Evolutionary conservation across 352 stramenopile genomes (phyloP), one percentile per base, ranked within the genome.

Genomic region (Phytophthora ohioensis): DNA sequence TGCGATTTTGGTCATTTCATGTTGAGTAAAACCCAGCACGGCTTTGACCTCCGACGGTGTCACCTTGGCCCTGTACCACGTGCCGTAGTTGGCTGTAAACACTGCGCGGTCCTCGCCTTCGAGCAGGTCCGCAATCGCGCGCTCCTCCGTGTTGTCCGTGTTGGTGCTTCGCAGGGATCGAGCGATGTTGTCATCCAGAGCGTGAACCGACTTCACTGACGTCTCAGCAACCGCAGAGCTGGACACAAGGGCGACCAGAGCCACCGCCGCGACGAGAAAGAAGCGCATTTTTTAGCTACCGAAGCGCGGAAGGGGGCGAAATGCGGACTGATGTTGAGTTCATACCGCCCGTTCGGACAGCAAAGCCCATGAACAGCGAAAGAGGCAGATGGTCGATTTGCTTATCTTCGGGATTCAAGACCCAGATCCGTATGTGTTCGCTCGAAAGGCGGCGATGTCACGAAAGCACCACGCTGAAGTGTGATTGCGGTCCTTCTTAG

Each of bases 311-410:
- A 32, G n/a, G 27, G 12, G 45, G n/a, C 34, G 10, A 65, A 70
- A 39, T 32, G 54, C 11, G 12, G 47, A 68, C 9, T 68, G 60
- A 56, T 61, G 9, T 15, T 15, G 41, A 62, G 10, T 46, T 55
- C 54, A 45, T 13, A 3, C 35, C 47, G 41, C 47, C 15, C 30
- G n/a, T 32, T 47, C 36, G n/a, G 35, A 52, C 43, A 45, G 55
- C 56, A 71, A 42, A 66, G 46, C 46, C 34, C 46, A 51, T 48
- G 55, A 71, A 38, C 27, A 36, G 8, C 34, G 10, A 53, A 32
- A 30, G 39, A 36, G 21, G 21, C 64, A 66, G 64, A 54, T 71
- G 64, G 32, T 47, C 45, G 55, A 65, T 66, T 66, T 71, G 55
- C 55, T 53, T 65, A 66, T 66, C 56, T 55, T 62, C 36, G 54